These are phyloP conservation scores for Hagleromyces aurorensis DNA, from an alignment of 805 yeast genomes.

Conservation along the genomic window DNA sequence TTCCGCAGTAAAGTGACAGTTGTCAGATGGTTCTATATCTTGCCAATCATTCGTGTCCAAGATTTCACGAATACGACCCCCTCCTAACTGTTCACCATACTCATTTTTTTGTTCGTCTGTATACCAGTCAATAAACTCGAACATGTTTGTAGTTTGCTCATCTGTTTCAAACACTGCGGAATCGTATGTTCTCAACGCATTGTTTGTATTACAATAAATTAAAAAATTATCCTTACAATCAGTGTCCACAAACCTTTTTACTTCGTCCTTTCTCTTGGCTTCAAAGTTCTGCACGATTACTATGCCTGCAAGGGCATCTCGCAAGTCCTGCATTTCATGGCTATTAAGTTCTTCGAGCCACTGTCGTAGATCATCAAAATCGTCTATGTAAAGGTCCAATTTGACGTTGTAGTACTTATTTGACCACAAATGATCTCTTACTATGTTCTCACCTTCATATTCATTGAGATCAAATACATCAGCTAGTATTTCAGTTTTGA, in stretches of 20 bases:
- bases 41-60: constrained; percentile 45
- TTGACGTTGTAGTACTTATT: constrained; percentile 29
- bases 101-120: constrained; percentile 31
- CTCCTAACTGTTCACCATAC: constrained; percentile 37
- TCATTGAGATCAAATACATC: constrained; percentile 2
- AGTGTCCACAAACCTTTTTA: constrained; percentile 1
- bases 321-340: constrained; percentile 34
- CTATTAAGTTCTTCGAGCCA: constrained; percentile 37
- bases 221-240: constrained; percentile 31
- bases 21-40: constrained; percentile 9
- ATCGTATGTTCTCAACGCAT: too few species aligned
- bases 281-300: constrained; percentile 30
- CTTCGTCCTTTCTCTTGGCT: neutral
- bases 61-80: constrained; percentile 37
- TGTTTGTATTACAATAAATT: constrained; percentile 8
- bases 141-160: constrained; percentile 20
- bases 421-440: constrained; percentile 18
- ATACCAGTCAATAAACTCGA: constrained; percentile 35
- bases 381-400: constrained; percentile 29
- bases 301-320: constrained; percentile 40
- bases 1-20: too few species aligned
- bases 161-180: too few species aligned
- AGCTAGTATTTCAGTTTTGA: constrained; percentile 1
- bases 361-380: constrained; percentile 12
- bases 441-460: constrained; percentile 7